Evolutionary conservation across 805 yeast species (phyloP).

Genomic region (Torulaspora indica): DNA sequence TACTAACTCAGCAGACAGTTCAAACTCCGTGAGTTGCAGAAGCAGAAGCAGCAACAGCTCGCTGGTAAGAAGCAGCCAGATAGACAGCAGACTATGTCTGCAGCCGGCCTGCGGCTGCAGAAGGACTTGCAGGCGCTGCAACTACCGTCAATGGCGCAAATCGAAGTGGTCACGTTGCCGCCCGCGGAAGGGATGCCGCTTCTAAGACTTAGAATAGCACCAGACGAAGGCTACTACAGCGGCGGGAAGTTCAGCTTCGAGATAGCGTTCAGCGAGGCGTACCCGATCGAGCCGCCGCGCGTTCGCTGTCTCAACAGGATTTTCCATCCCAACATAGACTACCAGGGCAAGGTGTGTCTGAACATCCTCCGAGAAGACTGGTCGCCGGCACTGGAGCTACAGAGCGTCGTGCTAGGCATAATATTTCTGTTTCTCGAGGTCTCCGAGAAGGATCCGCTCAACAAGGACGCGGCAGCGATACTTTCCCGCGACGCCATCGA

Average conservation of each 20-base stretch:
- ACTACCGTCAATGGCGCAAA: slow-evolving; percentile 23
- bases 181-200: slow-evolving; percentile 12
- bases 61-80: neutral
- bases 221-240: slow-evolving; percentile 32
- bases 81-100: slow-evolving; percentile 2
- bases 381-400: slow-evolving; percentile 86
- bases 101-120: slow-evolving; percentile 18
- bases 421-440: slow-evolving; percentile 85
- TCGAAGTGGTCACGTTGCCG: slow-evolving; percentile 10
- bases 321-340: slow-evolving; percentile 91
- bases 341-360: slow-evolving; percentile 85
- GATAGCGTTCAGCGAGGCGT: slow-evolving; percentile 62
- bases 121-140: slow-evolving; percentile 27
- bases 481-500: slow-evolving; percentile 42
- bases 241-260: slow-evolving; percentile 48
- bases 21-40: slow-evolving; percentile 28
- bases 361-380: slow-evolving; percentile 92
- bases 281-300: slow-evolving; percentile 91
- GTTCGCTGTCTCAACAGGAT: slow-evolving; percentile 66
- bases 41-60: slow-evolving; percentile 17
- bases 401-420: slow-evolving; percentile 77
- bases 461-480: slow-evolving; percentile 77
- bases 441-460: slow-evolving; percentile 86
- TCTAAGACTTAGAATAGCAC: slow-evolving; percentile 20
- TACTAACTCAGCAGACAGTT: slow-evolving; percentile 15